Percentiles rank a stretch among this genome's conserved stretches.
phyloP scores from a whole-genome alignment of 257 asterid species.

The Euphrasia confusa region DNA sequence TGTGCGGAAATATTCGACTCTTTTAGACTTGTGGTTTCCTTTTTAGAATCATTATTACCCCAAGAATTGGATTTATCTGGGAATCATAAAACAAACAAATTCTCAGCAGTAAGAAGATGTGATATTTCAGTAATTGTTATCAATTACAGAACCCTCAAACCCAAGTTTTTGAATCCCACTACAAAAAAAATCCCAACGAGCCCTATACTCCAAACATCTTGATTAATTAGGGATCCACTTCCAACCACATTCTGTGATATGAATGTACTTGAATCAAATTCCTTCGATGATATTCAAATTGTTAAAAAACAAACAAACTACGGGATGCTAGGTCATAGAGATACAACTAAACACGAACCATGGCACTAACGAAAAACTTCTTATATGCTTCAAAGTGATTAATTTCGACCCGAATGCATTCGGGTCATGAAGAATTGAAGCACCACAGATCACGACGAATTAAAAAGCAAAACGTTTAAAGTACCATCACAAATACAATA shows the following conservation, averaged over 20 bases:
- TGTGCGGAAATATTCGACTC: constrained; percentile 86
- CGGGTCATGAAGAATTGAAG: constrained; percentile 26
- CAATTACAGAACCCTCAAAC: not conserved
- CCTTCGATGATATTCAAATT: constrained; percentile 2
- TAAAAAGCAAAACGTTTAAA: not conserved
- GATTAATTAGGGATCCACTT: too few species aligned
- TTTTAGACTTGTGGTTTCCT: constrained; percentile 51
- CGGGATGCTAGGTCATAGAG: not conserved
- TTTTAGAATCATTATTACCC: constrained; percentile 54
- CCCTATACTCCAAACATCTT: not conserved
- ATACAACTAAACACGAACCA: not conserved
- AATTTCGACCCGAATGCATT: constrained; percentile 10
- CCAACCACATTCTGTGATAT: constrained; percentile 13
- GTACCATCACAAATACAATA: constrained; percentile 4
- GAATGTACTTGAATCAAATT: not conserved
- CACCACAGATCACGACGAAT: constrained; percentile 27
- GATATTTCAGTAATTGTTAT: too few species aligned
- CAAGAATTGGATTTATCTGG: constrained; percentile 67
- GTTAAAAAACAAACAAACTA: not conserved
- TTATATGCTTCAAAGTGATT: constrained; percentile 7
- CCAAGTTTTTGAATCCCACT: not conserved
- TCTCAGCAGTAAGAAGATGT: not conserved
- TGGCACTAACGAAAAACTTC: not conserved
- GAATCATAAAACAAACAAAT: constrained; percentile 11
- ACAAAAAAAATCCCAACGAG: too few species aligned